phyloP scores from a whole-genome alignment of 352 stramenopile genomes.

The Phytophthora rubi region DNA sequence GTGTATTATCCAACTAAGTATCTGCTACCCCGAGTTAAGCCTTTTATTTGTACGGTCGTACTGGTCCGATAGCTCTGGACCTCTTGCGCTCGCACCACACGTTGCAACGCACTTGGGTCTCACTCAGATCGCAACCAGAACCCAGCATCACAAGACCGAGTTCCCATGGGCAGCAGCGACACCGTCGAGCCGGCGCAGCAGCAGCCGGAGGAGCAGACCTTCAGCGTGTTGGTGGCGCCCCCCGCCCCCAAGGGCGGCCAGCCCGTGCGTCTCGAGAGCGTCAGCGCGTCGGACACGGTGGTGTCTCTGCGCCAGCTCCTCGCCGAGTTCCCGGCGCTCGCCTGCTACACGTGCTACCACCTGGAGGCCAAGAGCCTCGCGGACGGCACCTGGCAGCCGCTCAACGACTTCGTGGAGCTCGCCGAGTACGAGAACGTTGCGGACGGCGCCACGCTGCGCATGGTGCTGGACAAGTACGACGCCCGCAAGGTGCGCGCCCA shows the following conservation, averaged over 20 bases:
- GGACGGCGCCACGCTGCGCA: constrained; percentile 72
- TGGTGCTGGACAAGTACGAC: constrained; percentile 90
- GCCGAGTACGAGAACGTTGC: constrained; percentile 76
- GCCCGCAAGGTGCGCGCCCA: constrained; percentile 83
- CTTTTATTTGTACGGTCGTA: not conserved
- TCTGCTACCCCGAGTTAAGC: too few relatives aligned
- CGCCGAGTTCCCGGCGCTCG: constrained; percentile 82
- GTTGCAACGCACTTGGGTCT: constrained; percentile 37
- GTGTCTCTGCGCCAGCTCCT: constrained; percentile 84
- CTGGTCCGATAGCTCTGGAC: not conserved
- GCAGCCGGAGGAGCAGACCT: constrained; percentile 50
- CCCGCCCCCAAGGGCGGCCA: constrained; percentile 33
- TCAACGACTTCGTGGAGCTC: constrained; percentile 90
- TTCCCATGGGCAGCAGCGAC: constrained; percentile 46
- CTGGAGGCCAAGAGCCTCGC: constrained; percentile 55
- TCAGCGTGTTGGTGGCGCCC: constrained; percentile 65
- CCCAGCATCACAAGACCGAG: constrained; percentile 7
- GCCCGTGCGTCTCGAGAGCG: constrained; percentile 67
- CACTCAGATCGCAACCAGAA: constrained; percentile 16
- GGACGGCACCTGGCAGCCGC: constrained; percentile 44
- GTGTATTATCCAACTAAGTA: too few relatives aligned
- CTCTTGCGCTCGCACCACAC: constrained; percentile 28
- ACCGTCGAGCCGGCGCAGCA: constrained; percentile 30
- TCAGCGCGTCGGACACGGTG: constrained; percentile 81
- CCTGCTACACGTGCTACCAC: constrained; percentile 89